Base-by-base conservation (phyloP, 164 flowering plant species). In the Umbilicus rupestris region DNA sequence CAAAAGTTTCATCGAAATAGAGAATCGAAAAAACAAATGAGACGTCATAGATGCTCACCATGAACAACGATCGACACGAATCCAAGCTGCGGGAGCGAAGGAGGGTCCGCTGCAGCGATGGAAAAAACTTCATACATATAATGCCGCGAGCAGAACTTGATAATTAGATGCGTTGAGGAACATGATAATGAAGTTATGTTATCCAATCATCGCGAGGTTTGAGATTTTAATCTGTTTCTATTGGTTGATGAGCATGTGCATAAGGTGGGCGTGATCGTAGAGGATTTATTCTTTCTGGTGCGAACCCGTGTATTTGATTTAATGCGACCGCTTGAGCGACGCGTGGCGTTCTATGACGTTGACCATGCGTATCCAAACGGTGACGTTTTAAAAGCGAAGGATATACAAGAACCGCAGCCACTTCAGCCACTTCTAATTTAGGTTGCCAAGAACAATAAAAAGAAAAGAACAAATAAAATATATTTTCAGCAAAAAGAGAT, bases 311-410 rank as follows among this genome's bases (percentile, higher is more conserved):
- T 14, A 8, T 0, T 3, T 55, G 10, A 12, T 24, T 49, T n/a
- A 49, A 49, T 49, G 55, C 60, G 33, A 55, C 60, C 60, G 60
- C 33, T 55, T 14, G 60, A 12, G 29, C 60, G 60, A 55, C 60
- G 60, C 60, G 60, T 55, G 60, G 60, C 35, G 5, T 55, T 24
- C 30, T 12, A 14, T 55, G 55, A 49, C 44, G 44, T 45, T 15
- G n/a, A 2, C 17, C 2, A 15, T 1, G 15, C 17, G n/a, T n/a
- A 7, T 8, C 7, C 28, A 12, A 1, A 50, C 57, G 57, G 57
- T 22, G 57, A 0, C 29, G 57, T 50, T 50, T 41, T n/a, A n/a
- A n/a, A n/a, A n/a, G n/a, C n/a, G n/a, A n/a, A n/a, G n/a, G n/a
- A n/a, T n/a, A n/a, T n/a, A n/a, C n/a, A n/a, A n/a, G n/a, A n/a